Conservation (phyloP, 2,329 filamentous ascomycete genomes). For the Dryadomyces quercivorus region DNA sequence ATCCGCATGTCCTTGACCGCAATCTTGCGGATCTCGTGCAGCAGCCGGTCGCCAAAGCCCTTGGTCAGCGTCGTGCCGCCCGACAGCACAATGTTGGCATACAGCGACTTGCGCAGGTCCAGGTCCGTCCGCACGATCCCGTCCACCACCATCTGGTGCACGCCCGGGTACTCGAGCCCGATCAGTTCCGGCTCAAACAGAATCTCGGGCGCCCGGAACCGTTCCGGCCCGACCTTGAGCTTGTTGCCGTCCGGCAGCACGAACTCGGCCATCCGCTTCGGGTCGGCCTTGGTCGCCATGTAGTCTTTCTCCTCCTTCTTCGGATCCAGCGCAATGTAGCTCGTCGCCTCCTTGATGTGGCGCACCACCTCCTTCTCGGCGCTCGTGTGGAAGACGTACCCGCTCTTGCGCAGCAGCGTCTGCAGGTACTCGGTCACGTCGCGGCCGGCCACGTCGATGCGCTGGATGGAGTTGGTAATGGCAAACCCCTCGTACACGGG, state of each 20-base stretch:
- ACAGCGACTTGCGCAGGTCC: constrained; percentile 86
- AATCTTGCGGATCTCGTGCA: constrained; percentile 83
- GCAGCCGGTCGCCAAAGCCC: constrained; percentile 85
- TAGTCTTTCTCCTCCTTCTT: constrained; percentile 95
- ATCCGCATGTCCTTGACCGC: constrained; percentile 99
- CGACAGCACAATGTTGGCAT: constrained; percentile 93
- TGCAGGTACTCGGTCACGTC: constrained; percentile 96
- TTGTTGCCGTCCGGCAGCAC: constrained; percentile 84
- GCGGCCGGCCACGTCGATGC: constrained; percentile 90
- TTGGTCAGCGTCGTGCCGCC: constrained; percentile 93
- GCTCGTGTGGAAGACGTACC: constrained; percentile 92
- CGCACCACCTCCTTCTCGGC: constrained; percentile 99
- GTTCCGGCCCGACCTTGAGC: constrained; percentile 86
- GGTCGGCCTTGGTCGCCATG: constrained; percentile 65
- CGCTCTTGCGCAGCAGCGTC: constrained; percentile 77
- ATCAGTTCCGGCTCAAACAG: constrained; percentile 97
- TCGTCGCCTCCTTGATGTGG: constrained; percentile 88
- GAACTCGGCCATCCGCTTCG: constrained; percentile 75
- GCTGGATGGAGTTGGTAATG: constrained; percentile 85
- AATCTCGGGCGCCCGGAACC: constrained; percentile 93
- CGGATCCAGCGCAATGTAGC: constrained; percentile 83
- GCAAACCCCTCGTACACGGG: constrained; percentile 97
- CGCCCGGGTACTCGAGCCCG: constrained; percentile 87
- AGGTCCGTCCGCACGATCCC: constrained; percentile 91
- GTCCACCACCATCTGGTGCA: constrained; percentile 96